Evolutionary conservation across 805 yeast species (phyloP), one percentile per base, ranked within the genome.

Genomic region (Saturnispora dispora): DNA sequence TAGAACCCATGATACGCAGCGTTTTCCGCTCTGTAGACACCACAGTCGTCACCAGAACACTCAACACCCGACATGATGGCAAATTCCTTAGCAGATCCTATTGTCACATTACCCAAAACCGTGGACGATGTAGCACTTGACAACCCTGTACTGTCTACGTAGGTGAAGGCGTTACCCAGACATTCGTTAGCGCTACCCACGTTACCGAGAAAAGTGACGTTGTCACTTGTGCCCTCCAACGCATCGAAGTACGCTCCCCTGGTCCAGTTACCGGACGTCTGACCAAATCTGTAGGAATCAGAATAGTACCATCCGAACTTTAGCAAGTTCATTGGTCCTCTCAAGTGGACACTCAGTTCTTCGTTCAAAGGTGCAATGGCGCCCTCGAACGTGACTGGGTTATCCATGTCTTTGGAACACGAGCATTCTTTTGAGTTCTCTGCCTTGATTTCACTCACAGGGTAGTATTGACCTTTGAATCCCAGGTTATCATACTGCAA

Each of bases 1-100:
- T 73, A 71, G 61, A 71, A 85, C 2, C 91, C 91, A 59, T 83
- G 85, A 61, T 67, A 83, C 2, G 90, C 89, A 20, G 88, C 85
- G 53, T 83, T 82, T 27, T 81, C 89, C n/a, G 64, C 63, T 68
- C 91, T 75, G 66, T 83, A 85, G 46, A 83, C 87, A 60, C 90
- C 90, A 71, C 91, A 85, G 57, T 78, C 82, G n/a, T 81, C 81
- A 0, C 85, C 79, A 11, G 71, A 81, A 68, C 91, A 85, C 11
- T 77, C 59, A 36, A 76, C 63, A 63, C 75, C 76, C 23, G 89
- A 79, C 63, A 76, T 79, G 52, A 84, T 81, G 42, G 73, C 68
- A 61, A 69, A 80, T 65, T 84, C 90, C 20, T 76, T 71, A 58
- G 78, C 78, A 15, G 89, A 83, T 36, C 65, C 60, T 51, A 85